phyloP scores from a whole-genome alignment of 1,284 basidiomycete genomes.

The Termitomyces sp. region DNA sequence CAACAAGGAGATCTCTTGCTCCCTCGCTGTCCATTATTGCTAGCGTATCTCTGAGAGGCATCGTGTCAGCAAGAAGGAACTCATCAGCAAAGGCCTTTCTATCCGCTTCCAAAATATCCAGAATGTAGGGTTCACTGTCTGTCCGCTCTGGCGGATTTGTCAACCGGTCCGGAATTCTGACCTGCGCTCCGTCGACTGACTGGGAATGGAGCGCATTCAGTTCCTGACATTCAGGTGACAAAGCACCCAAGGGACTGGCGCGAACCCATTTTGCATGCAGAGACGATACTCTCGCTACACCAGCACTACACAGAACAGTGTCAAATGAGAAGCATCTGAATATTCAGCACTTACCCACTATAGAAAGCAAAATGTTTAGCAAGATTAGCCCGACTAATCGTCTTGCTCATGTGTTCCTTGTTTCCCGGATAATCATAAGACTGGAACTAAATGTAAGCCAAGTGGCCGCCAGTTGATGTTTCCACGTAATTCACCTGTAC shows the following conservation, averaged over 20 bases:
- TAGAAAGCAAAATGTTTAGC: constrained; percentile 61
- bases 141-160: constrained; percentile 37
- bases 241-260: constrained; percentile 48
- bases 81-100: constrained; percentile 39
- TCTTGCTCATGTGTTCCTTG: constrained; percentile 41
- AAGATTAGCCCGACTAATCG: constrained; percentile 49
- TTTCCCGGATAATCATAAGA: constrained; percentile 63
- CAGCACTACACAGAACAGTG: constrained; percentile 30
- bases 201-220: constrained; percentile 64
- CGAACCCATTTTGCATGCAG: constrained; percentile 58
- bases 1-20: constrained; percentile 35
- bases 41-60: constrained; percentile 22
- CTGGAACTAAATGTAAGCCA: constrained; percentile 25
- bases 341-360: constrained; percentile 39
- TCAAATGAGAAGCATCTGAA: neutral
- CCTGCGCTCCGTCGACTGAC: constrained; percentile 56
- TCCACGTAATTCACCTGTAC: constrained; percentile 37
- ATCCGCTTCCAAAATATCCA: constrained; percentile 46
- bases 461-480: neutral
- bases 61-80: constrained; percentile 27
- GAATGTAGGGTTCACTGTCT: constrained; percentile 37
- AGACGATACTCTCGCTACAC: constrained; percentile 48
- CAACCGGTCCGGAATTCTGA: constrained; percentile 52
- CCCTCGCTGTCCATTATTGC: constrained; percentile 26
- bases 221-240: constrained; percentile 61